Conservation (phyloP, 2,329 filamentous ascomycete species). For the Colletotrichum siamense region DNA sequence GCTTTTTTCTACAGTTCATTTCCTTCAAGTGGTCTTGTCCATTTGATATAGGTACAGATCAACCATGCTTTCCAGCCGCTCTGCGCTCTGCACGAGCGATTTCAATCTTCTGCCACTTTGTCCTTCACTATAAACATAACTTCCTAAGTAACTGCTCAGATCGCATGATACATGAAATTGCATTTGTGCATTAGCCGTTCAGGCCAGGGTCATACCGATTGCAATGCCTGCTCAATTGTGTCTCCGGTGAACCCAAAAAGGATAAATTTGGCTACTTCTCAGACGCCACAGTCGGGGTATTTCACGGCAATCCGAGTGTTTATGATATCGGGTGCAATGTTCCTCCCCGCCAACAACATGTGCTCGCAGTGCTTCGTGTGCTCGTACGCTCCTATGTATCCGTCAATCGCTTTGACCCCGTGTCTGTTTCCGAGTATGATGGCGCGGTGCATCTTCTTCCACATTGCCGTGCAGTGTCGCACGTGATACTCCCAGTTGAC, state of each 20-base stretch:
- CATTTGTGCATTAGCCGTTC: too few species aligned
- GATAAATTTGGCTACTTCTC: not conserved
- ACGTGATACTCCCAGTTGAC: constrained; percentile 25
- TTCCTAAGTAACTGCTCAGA: too few species aligned
- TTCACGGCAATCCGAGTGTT: constrained; percentile 21
- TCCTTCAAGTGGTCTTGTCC: too few species aligned
- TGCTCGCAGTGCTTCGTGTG: constrained; percentile 25
- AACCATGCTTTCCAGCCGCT: too few species aligned
- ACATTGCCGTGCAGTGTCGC: constrained; percentile 26
- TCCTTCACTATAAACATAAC: too few species aligned
- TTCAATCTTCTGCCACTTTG: too few species aligned
- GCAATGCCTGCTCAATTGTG: too few species aligned
- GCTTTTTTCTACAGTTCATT: not conserved
- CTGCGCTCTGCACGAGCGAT: too few species aligned
- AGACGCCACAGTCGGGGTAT: constrained; percentile 12
- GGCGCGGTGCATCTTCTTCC: constrained; percentile 26
- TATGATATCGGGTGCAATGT: constrained; percentile 2
- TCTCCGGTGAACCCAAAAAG: not conserved
- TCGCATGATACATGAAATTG: too few species aligned
- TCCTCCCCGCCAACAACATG: constrained; percentile 18
- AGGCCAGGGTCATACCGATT: too few species aligned
- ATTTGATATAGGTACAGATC: too few species aligned
- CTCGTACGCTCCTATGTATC: constrained; percentile 23
- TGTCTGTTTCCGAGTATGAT: not conserved
- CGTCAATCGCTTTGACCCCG: constrained; percentile 15